Percentiles rank a stretch among this genome's conserved stretches.
phyloP scores from a whole-genome alignment of 225 moss, liverwort and hornwort genomes.

The Anthoceros angustus region DNA sequence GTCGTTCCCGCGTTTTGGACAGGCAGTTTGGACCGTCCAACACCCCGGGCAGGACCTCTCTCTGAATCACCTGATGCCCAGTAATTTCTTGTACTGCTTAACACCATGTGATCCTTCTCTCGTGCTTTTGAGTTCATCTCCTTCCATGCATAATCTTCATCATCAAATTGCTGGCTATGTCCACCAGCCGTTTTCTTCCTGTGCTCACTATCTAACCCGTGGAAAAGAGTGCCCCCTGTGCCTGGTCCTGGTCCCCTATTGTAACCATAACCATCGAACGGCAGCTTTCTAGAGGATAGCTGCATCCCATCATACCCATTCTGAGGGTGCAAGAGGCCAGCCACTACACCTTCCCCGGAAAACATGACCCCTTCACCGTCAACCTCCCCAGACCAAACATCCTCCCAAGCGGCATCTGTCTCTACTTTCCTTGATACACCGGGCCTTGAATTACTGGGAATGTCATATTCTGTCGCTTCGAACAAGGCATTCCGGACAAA shows the following conservation, averaged over 20 bases:
- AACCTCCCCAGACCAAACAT: conserved; percentile 45
- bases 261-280: conserved; percentile 57
- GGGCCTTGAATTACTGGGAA: conserved; percentile 31
- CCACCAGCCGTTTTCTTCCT: conserved; percentile 14
- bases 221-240: conserved; percentile 15
- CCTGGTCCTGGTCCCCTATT: conserved; percentile 33
- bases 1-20: background rate
- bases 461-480: conserved; percentile 34
- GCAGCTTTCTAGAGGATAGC: conserved; percentile 27
- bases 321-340: conserved; percentile 26
- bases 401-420: conserved; percentile 45
- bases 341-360: conserved; percentile 27
- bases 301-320: conserved; percentile 68
- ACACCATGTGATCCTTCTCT: conserved; percentile 29
- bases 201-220: conserved; percentile 21
- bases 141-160: conserved; percentile 90
- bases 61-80: conserved; percentile 40
- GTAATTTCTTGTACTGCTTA: conserved; percentile 26
- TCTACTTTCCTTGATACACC: conserved; percentile 29
- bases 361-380: conserved; percentile 41
- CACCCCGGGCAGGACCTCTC: conserved; percentile 11
- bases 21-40: background rate
- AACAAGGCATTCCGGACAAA: conserved; percentile 28
- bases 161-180: conserved; percentile 64
- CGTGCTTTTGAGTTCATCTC: conserved; percentile 61